Base-by-base conservation (phyloP, 805 yeast genomes). In the Kodamaea laetipori region DNA sequence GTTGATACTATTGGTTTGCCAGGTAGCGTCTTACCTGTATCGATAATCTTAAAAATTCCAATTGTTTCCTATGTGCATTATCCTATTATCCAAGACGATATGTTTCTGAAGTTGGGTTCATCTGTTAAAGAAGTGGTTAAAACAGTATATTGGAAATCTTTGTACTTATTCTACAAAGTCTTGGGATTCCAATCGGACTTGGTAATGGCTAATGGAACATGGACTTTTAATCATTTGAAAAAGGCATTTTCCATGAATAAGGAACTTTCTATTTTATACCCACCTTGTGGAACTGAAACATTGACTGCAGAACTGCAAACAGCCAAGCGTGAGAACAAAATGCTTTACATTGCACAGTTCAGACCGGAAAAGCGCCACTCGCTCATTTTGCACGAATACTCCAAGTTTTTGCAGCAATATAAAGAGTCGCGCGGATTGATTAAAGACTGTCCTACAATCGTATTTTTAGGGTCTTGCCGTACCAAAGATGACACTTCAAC, bases 1-100 rank as follows among this genome's bases (percentile, higher is more conserved):
- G 74, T 94, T 26, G 99, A 94, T 58, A 90, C 99, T 1, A 84
- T 89, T 77, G 99, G 99, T 0, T 81, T 86, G 42, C 97, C 99
- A 3, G 94, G 92, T 45, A 69, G 84, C 17, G 92, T 90, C 61
- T 86, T 88, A 1, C 57, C 84, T 16, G 80, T 86, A 0, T 61
- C 74, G 16, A 58, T 69, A 50, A 64, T 80, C 37, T 71, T 86
- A 27, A 74, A 76, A 47, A 68, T 89, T 21, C 99, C 99, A 0
- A 76, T 94, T 19, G 66, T 85, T 17, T 80, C 96, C 0, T 94
- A 94, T 57, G 87, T 89, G n/a, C 99, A 94, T 66, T 94, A 86
- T 67, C 99, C 99, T 1, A 79, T 90, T 12, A 82, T 94, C 25
- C 95, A 95, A 33, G 65, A 70, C 19, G 98, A 92, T 53, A 94